Evolutionary conservation across 306 rosid species (phyloP), one percentile per base, ranked within the genome.

Genomic region (Rosa lucieae): DNA sequence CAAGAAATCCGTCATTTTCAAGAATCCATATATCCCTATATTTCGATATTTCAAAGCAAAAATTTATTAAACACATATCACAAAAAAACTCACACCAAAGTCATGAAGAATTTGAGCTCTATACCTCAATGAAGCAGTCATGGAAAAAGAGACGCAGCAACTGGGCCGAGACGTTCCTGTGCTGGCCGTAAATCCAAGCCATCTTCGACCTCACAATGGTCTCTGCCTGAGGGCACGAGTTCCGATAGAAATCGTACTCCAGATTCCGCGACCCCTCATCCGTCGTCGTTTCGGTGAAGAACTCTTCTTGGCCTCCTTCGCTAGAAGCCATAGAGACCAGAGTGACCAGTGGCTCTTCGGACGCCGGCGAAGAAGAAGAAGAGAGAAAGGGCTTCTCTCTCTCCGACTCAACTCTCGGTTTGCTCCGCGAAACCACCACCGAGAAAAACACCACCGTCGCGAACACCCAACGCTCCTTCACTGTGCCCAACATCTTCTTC

Each of bases 111-210:
- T 20, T 9, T 1, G 11, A 13, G 9, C 2, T 58, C 5, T 10
- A 44, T 67, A 90, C 98, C 88, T 85, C 81, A 53, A 92, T 86
- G 87, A 95, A 92, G 90, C 99, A 95, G 13, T 92, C 98, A 39
- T 92, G 99, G 79, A 95, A 95, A 85, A 90, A 91, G 70, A 95
- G 97, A 58, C 98, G 93, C 11, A 95, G 89, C 21, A 95, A 87
- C 74, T 91, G 87, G 0, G 97, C 83, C 2, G 97, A 80, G 40
- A 86, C 82, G 11, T 89, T 87, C 26, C 84, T 77, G 3, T 85
- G 89, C 20, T 78, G 87, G 26, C 80, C 76, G 88, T 87, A 88
- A 7, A 92, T 48, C 56, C 82, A 86, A 74, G 92, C 79, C 47
- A 91, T 81, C 3, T 82, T 58, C 0, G 92, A 86, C 56, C 94